Evolutionary conservation across 306 rosid genomes (phyloP).

Genomic region (Inga laurina): DNA sequence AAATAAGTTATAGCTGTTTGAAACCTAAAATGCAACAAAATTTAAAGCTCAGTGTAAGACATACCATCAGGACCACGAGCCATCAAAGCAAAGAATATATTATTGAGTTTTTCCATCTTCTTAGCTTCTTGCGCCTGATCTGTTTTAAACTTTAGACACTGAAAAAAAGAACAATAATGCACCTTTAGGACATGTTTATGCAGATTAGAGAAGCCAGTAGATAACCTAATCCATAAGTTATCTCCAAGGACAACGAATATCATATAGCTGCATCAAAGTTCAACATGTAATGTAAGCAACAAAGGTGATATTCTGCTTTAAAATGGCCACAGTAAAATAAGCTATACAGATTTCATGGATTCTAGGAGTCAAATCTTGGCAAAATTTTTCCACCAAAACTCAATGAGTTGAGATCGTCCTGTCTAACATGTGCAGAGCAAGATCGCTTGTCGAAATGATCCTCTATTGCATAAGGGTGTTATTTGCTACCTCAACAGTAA

Average conservation of each 20-base stretch:
- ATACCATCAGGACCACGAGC: conserved; percentile 92
- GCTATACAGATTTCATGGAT: not conserved
- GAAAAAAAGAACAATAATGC: conserved; percentile 25
- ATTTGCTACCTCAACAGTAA: conserved; percentile 17
- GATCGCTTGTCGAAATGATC: not conserved
- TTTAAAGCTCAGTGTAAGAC: conserved; percentile 10
- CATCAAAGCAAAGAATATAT: conserved; percentile 86
- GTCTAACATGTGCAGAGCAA: not conserved
- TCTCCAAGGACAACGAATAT: not conserved
- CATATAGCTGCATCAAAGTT: not conserved
- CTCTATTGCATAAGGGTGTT: not conserved
- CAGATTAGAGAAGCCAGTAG: not conserved
- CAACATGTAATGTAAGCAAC: not conserved
- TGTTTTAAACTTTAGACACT: conserved; percentile 88
- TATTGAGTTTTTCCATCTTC: conserved; percentile 90
- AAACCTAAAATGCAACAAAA: not conserved
- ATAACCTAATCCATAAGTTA: not conserved
- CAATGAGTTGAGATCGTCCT: not conserved
- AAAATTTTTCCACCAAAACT: conserved; percentile 1
- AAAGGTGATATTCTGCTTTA: not conserved
- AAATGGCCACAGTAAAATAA: conserved; percentile 9
- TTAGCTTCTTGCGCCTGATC: conserved; percentile 91
- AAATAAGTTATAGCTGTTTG: not conserved
- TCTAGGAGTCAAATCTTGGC: not conserved
- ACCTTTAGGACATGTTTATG: conserved; percentile 3